phyloP scores from a whole-genome alignment of 768 basidiomycete species.

The Sarcomyxa edulis region DNA sequence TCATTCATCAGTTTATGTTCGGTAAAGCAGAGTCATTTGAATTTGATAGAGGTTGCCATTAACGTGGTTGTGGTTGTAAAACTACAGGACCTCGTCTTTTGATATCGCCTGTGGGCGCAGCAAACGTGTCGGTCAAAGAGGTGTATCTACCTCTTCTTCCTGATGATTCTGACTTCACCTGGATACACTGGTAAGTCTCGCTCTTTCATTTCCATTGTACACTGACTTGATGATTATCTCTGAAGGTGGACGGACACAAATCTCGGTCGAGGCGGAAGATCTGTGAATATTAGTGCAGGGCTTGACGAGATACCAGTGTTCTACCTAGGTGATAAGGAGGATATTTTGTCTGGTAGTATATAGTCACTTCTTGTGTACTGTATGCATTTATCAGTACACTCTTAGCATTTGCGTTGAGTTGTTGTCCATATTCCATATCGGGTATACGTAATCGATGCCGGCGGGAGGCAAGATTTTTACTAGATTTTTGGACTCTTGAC shows the following conservation, averaged over 20 bases:
- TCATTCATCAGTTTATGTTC: conserved; percentile 29
- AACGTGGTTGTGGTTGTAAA: not conserved
- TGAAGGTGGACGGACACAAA: conserved; percentile 27
- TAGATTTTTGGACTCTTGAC: no score
- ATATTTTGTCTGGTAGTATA: conserved; percentile 22
- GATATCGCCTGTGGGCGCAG: conserved; percentile 26
- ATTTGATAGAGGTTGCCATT: not conserved
- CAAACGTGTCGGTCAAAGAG: conserved; percentile 19
- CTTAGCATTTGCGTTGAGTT: no score
- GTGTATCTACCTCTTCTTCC: conserved; percentile 23
- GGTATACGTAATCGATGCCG: no score
- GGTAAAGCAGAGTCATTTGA: conserved; percentile 13
- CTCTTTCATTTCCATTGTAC: not conserved
- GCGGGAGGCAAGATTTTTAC: no score
- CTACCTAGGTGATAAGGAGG: conserved; percentile 22
- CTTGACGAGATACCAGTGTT: conserved; percentile 29
- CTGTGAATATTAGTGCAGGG: conserved; percentile 22
- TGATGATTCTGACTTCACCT: conserved; percentile 14
- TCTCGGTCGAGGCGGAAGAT: conserved; percentile 21
- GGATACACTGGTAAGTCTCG: conserved; percentile 25
- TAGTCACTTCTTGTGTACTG: not conserved
- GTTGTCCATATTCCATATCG: no score
- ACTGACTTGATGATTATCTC: not conserved
- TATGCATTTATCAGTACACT: no score
- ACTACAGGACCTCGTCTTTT: conserved; percentile 24